phyloP scores from a whole-genome alignment of 345 rosid genomes.

The Noccaea bulbosa region DNA sequence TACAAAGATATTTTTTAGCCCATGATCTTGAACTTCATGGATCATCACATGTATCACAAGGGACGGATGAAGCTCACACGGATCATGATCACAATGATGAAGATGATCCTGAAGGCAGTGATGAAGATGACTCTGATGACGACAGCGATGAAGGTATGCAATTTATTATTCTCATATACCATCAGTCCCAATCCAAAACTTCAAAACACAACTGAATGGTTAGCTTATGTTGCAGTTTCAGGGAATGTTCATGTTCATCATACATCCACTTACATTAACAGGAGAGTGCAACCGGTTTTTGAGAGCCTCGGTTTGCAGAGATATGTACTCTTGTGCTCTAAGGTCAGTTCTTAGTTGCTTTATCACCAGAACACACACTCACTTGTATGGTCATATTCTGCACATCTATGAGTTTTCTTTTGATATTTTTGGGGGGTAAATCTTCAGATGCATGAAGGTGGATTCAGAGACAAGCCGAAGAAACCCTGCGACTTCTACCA shows the following conservation, averaged over 20 bases:
- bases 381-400: constrained; percentile 1
- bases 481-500: constrained; percentile 79
- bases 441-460: constrained; percentile 68
- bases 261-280: constrained; percentile 39
- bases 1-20: constrained; percentile 51
- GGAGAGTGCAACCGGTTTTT: constrained; percentile 58
- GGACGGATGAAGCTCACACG: constrained; percentile 49
- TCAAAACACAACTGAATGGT: constrained; percentile 2
- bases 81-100: constrained; percentile 48
- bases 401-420: neutral
- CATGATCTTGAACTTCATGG: constrained; percentile 22
- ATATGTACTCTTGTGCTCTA: constrained; percentile 79
- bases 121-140: constrained; percentile 39
- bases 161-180: constrained; percentile 4
- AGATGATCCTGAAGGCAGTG: constrained; percentile 32
- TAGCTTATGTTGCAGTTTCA: constrained; percentile 36
- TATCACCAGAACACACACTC: neutral
- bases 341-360: constrained; percentile 53
- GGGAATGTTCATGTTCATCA: constrained; percentile 37
- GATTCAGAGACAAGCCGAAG: constrained; percentile 87
- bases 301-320: constrained; percentile 81
- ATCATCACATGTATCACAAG: constrained; percentile 54
- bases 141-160: constrained; percentile 23
- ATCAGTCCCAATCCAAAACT: neutral
- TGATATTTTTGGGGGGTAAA: neutral